Evolutionary conservation across 73 alveolate genomes (phyloP).

Genomic region (Tetrahymena elliotti): DNA sequence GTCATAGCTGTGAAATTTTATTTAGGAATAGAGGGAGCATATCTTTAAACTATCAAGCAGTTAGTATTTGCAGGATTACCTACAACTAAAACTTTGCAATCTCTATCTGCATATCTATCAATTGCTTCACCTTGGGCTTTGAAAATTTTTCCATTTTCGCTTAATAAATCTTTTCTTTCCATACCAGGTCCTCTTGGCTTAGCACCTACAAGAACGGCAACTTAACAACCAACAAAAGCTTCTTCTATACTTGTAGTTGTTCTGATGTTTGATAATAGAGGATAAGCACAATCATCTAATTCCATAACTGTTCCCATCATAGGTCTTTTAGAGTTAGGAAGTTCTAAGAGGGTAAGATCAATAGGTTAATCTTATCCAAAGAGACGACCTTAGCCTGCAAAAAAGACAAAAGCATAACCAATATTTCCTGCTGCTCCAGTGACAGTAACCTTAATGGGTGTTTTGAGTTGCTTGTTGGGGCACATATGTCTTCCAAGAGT

Average conservation of each 20-base stretch:
- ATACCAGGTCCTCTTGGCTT: constrained; percentile 95
- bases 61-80: constrained; percentile 96
- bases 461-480: background rate
- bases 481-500: background rate
- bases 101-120: constrained; percentile 82
- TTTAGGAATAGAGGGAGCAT: constrained; percentile 83
- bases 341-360: constrained; percentile 54
- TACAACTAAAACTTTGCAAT: constrained; percentile 83
- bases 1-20: constrained; percentile 88
- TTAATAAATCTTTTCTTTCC: constrained; percentile 92
- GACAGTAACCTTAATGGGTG: constrained; percentile 38
- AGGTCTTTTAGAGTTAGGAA: constrained; percentile 59
- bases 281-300: constrained; percentile 85
- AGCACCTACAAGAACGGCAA: constrained; percentile 90
- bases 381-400: constrained; percentile 72
- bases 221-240: constrained; percentile 86
- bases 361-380: constrained; percentile 77
- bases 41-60: constrained; percentile 71
- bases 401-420: constrained; percentile 72
- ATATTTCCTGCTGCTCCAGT: constrained; percentile 97
- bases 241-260: constrained; percentile 73
- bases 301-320: constrained; percentile 85
- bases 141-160: constrained; percentile 81
- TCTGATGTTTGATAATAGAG: constrained; percentile 59
- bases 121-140: constrained; percentile 86